phyloP scores from a whole-genome alignment of 108 stramenopile genomes.

The Cyclotella atomus region DNA sequence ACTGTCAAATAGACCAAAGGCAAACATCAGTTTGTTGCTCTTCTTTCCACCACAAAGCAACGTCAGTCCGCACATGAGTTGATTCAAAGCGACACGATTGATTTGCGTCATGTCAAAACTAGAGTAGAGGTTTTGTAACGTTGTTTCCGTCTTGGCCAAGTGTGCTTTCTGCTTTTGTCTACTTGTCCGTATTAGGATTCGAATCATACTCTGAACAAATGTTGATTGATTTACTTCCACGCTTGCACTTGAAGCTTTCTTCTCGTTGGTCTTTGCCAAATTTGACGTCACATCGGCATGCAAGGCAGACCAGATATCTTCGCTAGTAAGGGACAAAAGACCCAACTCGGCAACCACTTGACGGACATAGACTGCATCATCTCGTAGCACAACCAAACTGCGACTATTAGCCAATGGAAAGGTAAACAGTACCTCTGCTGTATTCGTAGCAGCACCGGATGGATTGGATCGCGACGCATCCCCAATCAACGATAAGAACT shows the following conservation, averaged over 20 bases:
- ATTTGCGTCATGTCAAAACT: constrained; percentile 80
- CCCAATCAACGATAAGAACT: constrained; percentile 72
- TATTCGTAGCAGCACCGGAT: constrained; percentile 1
- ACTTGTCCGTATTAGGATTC: constrained; percentile 52
- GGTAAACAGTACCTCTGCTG: constrained; percentile 74
- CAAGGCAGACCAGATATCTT: constrained; percentile 68
- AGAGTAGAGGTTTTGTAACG: constrained; percentile 78
- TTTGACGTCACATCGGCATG: constrained; percentile 42
- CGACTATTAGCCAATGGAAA: constrained; percentile 84
- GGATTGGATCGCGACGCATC: constrained; percentile 39
- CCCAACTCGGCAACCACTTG: constrained; percentile 78
- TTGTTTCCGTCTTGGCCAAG: constrained; percentile 47
- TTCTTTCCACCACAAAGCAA: constrained; percentile 87
- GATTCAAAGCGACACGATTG: constrained; percentile 75
- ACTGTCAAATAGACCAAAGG: constrained; percentile 81
- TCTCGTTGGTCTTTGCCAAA: constrained; percentile 14
- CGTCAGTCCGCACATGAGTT: constrained; percentile 90
- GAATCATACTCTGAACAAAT: constrained; percentile 78
- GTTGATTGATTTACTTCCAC: constrained; percentile 62
- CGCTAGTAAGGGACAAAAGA: constrained; percentile 60
- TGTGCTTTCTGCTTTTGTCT: constrained; percentile 37
- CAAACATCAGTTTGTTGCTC: constrained; percentile 84
- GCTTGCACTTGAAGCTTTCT: constrained; percentile 9
- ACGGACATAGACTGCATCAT: constrained; percentile 87
- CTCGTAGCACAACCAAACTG: constrained; percentile 76